A percentile compares a stretch with the other conserved stretches of the same genome.
phyloP scores from a whole-genome alignment of 148 eudicot genomes.

The Rheum nobile region DNA sequence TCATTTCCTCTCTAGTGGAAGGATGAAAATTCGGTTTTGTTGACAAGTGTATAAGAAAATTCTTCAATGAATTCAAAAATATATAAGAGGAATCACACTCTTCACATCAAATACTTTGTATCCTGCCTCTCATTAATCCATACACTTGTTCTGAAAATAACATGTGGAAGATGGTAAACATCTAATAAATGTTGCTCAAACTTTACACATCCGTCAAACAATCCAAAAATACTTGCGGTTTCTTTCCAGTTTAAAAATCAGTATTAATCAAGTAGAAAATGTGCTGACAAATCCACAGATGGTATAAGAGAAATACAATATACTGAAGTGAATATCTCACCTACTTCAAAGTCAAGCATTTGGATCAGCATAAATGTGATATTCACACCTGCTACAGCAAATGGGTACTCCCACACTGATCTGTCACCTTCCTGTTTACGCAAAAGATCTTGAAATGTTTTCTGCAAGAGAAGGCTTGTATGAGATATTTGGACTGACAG shows the following conservation, averaged over 20 bases:
- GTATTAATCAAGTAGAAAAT: neutral
- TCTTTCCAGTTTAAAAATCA: neutral
- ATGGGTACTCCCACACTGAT: conserved; percentile 96
- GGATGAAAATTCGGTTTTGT: too few relatives aligned
- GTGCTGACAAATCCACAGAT: neutral
- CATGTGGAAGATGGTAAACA: too few relatives aligned
- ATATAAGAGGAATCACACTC: too few relatives aligned
- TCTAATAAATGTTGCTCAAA: too few relatives aligned
- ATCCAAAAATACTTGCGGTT: neutral
- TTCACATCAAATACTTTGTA: too few relatives aligned
- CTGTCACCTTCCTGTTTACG: conserved; percentile 89
- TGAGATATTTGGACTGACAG: neutral
- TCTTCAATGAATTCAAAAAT: too few relatives aligned
- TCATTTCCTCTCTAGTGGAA: too few relatives aligned
- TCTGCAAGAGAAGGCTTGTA: conserved; percentile 28
- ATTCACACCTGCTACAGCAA: conserved; percentile 98
- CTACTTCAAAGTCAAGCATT: conserved; percentile 95
- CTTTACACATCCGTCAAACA: neutral
- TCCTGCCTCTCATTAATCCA: too few relatives aligned
- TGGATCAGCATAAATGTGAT: conserved; percentile 97
- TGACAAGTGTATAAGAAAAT: too few relatives aligned
- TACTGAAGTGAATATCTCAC: conserved; percentile 18
- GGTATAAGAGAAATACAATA: neutral
- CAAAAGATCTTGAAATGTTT: conserved; percentile 86
- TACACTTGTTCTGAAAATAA: too few relatives aligned